A percentile compares a stretch with the other conserved stretches of the same genome.
These are phyloP conservation scores for Mucor velutinosus DNA, from an alignment of 371 early-diverging fungal species.

Conservation along the genomic window DNA sequence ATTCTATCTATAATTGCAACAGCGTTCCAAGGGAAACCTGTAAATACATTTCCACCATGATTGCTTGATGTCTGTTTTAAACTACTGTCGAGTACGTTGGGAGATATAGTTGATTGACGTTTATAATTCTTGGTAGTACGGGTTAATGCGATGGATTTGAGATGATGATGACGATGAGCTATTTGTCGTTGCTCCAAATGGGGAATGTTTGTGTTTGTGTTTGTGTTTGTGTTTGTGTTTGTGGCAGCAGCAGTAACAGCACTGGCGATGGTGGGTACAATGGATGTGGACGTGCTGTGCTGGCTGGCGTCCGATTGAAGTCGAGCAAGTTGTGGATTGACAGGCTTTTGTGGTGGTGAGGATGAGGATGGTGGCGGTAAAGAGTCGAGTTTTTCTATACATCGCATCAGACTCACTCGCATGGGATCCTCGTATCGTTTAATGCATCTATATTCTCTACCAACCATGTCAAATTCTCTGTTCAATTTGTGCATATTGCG, in stretches of 20 bases:
- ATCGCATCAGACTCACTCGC: slow-evolving; percentile 37
- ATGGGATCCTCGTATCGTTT: slow-evolving; percentile 44
- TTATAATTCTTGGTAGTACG: not conserved
- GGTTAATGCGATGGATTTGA: slow-evolving; percentile 22
- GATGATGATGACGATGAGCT: slow-evolving; percentile 25
- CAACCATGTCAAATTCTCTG: slow-evolving; percentile 50
- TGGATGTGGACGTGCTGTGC: not conserved
- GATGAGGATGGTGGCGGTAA: too few relatives aligned
- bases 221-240: not conserved
- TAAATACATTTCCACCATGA: not conserved
- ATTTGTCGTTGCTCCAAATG: slow-evolving; percentile 26
- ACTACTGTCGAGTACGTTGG: not conserved
- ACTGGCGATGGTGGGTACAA: not conserved
- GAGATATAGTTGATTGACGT: not conserved
- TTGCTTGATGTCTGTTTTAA: not conserved
- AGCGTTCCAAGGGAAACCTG: not conserved
- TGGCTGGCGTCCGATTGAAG: not conserved
- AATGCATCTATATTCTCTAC: slow-evolving; percentile 46
- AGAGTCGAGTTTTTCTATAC: slow-evolving; percentile 11
- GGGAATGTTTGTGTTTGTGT: not conserved
- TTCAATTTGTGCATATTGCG: slow-evolving; percentile 53
- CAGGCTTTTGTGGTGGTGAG: not conserved
- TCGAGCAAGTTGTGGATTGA: not conserved
- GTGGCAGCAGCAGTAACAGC: not conserved
- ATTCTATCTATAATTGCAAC: not conserved